Percentiles rank a stretch among this genome's conserved stretches.
Conservation (phyloP, 2,329 filamentous ascomycete genomes). For the Beauveria sp. region DNA sequence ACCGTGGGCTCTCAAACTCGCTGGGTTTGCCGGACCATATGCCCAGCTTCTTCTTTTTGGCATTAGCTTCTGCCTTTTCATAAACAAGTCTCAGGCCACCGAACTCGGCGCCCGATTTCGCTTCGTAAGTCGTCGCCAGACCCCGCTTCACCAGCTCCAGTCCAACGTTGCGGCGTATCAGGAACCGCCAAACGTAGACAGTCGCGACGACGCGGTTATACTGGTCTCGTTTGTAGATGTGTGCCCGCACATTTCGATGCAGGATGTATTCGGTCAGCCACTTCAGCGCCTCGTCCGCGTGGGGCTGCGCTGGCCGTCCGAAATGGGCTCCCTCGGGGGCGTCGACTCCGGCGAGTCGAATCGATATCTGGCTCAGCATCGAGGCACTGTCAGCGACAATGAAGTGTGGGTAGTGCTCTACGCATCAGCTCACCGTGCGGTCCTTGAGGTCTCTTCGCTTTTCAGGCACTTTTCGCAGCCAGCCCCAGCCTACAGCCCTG, state of each 20-base stretch:
- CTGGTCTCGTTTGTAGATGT: slow-evolving; percentile 79
- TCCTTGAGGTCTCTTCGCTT: slow-evolving; percentile 62
- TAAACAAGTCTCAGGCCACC: slow-evolving; percentile 62
- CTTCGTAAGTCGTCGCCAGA: slow-evolving; percentile 87
- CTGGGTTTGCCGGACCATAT: slow-evolving; percentile 66
- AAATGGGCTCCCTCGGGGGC: slow-evolving; percentile 92
- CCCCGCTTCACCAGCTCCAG: slow-evolving; percentile 82
- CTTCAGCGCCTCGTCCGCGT: slow-evolving; percentile 67
- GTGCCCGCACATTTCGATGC: slow-evolving; percentile 68
- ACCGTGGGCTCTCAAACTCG: slow-evolving; percentile 72
- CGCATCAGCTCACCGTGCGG: slow-evolving; percentile 56
- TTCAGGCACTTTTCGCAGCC: slow-evolving; percentile 68
- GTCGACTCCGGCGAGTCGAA: slow-evolving; percentile 86
- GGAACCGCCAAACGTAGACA: slow-evolving; percentile 63
- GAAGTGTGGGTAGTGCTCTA: background rate
- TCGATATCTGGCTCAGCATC: slow-evolving; percentile 55
- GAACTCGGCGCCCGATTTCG: slow-evolving; percentile 83
- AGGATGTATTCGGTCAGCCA: slow-evolving; percentile 73
- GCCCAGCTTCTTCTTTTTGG: slow-evolving; percentile 57
- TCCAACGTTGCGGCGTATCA: slow-evolving; percentile 73
- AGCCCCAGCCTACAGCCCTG: slow-evolving; percentile 81
- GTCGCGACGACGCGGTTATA: slow-evolving; percentile 88
- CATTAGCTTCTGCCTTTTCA: slow-evolving; percentile 56
- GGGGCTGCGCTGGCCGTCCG: slow-evolving; percentile 79
- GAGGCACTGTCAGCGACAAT: background rate